Percentiles rank a stretch among this genome's conserved stretches.
These are phyloP conservation scores for Psophocarpus tetragonolobus DNA, from an alignment of 306 rosid species.

Conservation along the genomic window DNA sequence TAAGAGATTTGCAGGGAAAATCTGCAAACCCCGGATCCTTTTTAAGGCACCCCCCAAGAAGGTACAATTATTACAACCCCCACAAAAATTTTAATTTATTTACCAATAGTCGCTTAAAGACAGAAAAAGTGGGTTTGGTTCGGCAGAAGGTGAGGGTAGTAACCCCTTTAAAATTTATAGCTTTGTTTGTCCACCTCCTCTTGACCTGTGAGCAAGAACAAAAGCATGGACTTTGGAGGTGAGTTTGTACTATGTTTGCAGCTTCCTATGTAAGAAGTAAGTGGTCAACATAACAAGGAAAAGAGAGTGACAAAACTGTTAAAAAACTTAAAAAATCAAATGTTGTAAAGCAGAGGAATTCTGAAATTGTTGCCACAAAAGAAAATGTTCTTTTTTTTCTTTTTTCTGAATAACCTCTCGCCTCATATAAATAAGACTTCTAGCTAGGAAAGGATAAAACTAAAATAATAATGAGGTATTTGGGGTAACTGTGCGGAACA, in stretches of 20 bases:
- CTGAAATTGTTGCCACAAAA: background rate
- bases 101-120: background rate
- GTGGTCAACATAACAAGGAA: conserved; percentile 26
- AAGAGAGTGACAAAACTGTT: conserved; percentile 1
- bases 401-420: background rate
- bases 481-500: too few species aligned
- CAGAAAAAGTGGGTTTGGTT: conserved; percentile 18
- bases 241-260: conserved; percentile 23
- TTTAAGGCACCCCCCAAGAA: background rate
- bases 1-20: conserved; percentile 12
- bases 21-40: conserved; percentile 28
- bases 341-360: background rate
- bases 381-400: background rate
- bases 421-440: background rate
- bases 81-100: background rate
- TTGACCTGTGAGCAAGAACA: conserved; percentile 15
- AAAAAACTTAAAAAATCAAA: background rate
- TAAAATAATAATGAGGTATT: background rate
- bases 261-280: conserved; percentile 25
- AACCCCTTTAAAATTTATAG: conserved; percentile 7
- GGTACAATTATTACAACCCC: background rate
- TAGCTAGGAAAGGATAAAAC: background rate
- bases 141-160: conserved; percentile 14
- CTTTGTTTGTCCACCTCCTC: conserved; percentile 27
- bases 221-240: conserved; percentile 11